Conservation (phyloP, 1,284 basidiomycete genomes). For the Ceratobasidium theobromae region DNA sequence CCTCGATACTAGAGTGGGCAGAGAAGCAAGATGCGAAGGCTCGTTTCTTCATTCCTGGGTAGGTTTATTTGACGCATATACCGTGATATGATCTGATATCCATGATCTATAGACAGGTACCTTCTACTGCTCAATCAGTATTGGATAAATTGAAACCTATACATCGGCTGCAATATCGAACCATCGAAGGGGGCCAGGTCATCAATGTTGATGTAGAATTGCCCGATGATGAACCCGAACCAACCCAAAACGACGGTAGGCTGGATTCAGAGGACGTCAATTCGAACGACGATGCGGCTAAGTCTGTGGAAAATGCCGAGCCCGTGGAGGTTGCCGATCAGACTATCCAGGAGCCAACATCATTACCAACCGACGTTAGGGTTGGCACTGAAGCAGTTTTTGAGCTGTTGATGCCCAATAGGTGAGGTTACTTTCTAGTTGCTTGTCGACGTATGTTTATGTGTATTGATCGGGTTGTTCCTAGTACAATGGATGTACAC, state of each 20-base stretch:
- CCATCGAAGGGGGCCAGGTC: slow-evolving; percentile 1
- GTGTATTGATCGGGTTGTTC: not conserved
- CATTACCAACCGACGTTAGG: slow-evolving; percentile 3
- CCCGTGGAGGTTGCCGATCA: not conserved
- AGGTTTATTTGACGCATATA: not conserved
- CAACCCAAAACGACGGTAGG: not conserved
- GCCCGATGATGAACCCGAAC: not conserved
- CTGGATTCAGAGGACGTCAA: not conserved
- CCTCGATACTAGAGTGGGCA: slow-evolving; percentile 5
- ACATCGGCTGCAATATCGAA: slow-evolving; percentile 19
- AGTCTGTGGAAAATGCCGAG: not conserved
- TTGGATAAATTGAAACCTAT: not conserved
- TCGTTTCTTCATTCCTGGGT: slow-evolving; percentile 16
- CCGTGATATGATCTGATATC: not conserved
- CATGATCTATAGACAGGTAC: not conserved
- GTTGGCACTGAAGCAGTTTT: not conserved
- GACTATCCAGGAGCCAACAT: not conserved
- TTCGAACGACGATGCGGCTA: too few relatives aligned
- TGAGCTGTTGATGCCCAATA: slow-evolving; percentile 19
- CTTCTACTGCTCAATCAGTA: not conserved
- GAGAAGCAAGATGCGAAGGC: not conserved
- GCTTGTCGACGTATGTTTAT: not conserved
- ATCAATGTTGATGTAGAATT: slow-evolving; percentile 12
- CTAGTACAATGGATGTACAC: slow-evolving; percentile 12
- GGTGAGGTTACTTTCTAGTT: not conserved